Evolutionary conservation across 306 rosid genomes (phyloP).

Genomic region (Prunus persica): Prunus_persica_NCBIv2 NC_034009.1:2918501-2919000

Average conservation of each 20-base stretch:
- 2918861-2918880: not conserved
- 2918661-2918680: not conserved
- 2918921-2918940: not conserved
- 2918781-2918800: conserved; percentile 91
- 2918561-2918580: not conserved
- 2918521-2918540: not conserved
- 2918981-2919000: conserved; percentile 95
- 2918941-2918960: conserved; percentile 16
- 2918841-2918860: not conserved
- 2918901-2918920: conserved; percentile 10
- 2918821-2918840: conserved; percentile 60
- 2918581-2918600: not conserved
- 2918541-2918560: not conserved
- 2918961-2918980: conserved; percentile 95
- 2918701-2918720: conserved; percentile 81
- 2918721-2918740: conserved; percentile 89
- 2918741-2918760: conserved; percentile 90
- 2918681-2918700: conserved; percentile 40
- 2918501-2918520: not conserved
- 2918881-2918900: conserved; percentile 10
- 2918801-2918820: conserved; percentile 91
- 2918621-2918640: not conserved
- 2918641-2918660: not conserved
- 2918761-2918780: conserved; percentile 97
- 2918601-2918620: not conserved